Base-by-base conservation (phyloP, 768 basidiomycete genomes). In the Steccherinum ochraceum region DNA sequence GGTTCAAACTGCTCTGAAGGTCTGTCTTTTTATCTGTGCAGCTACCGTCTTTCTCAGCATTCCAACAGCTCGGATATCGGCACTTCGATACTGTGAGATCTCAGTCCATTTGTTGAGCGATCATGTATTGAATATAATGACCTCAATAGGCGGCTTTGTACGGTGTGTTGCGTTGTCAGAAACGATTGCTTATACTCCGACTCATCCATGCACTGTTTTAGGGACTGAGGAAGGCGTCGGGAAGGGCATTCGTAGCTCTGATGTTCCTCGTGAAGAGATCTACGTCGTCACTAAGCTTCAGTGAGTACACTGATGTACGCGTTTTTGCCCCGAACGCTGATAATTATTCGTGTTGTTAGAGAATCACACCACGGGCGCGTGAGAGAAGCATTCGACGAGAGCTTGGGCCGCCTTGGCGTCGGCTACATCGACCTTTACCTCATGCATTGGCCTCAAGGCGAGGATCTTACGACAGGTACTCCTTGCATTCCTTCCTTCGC, bases 241-340 rank as follows among this genome's bases (percentile, higher is more conserved):
- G 3, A 58, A 60, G 25, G 77, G 73, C 2, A 69, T 81, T 40
- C 64, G 70, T 11, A 73, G 68, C 18, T 75, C 73, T 21, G 69
- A 68, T 0, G 63, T 77, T n/a, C 71, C 75, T 3, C 68, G 76
- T 40, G 62, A 61, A 20, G 67, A 75, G 24, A 64, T 80, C 35
- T 80, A 71, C 59, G 56, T 80, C 11, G 77, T 76, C 4, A 79
- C 79, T 16, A 81, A 81, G 55, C 62, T 79, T 25, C 60, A 64
- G 72, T 72, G 49, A 30, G 66, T 56, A 18, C n/a, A 11, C 35
- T 39, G 11, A 11, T n/a, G 11, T n/a, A 39, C n/a, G n/a, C 11
- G n/a, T n/a, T n/a, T n/a, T n/a, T n/a, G 35, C n/a, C n/a, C 35
- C 35, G 11, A 11, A 39, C n/a, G 11, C 35, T n/a, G 35, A 39